Base-by-base conservation (phyloP, 106 monocot genomes). In the Alisma plantagoaquatica region DNA sequence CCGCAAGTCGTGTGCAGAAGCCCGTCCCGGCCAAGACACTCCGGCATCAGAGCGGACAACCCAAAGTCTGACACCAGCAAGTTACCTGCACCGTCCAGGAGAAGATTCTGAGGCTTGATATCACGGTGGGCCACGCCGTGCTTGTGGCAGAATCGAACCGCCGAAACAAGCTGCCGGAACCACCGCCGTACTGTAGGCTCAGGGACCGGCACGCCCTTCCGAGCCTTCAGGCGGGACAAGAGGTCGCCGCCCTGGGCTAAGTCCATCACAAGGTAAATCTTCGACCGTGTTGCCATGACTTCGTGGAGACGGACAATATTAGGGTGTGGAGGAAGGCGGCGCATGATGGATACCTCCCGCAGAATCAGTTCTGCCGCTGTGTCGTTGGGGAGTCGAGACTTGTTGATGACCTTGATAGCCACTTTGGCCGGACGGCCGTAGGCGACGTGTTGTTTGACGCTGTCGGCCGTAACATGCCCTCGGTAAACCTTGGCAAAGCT, bases 201-300 rank as follows among this genome's bases (percentile, higher is more conserved):
- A n/a, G n/a, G n/a, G n/a, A n/a, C 52, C 9, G 52, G 25, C 6
- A 52, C 15, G 10, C 29, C n/a, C 16, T 30, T 30, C 10, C 12
- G 27, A 4, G 17, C 29, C 1, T n/a, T 4, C 4, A 52, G 17
- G 1, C 3, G 10, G 52, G 52, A 52, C 2, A 52, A 30, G 29
- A 52, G 25, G 7, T 52, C 52, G 10, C 52, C 52, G 7, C 52
- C 52, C 7, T 12, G 17, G 27, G 52, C 52, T n/a, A 16, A 25
- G 29, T 52, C 52, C 52, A 52, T 52, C n/a, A 52, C 52, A 25
- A 52, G 52, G 52, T 15, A 52, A 30, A 52, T 52, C 52, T 29
- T 52, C 16, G 28, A 15, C 10, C 28, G 25, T 5, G 52, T 52
- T 1, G 52, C 52, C 52, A 52, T 52, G 26, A 52, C 52, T 11